Evolutionary conservation across 345 rosid species (phyloP), one percentile per base, ranked within the genome.

Genomic region (Brassica incana): DNA sequence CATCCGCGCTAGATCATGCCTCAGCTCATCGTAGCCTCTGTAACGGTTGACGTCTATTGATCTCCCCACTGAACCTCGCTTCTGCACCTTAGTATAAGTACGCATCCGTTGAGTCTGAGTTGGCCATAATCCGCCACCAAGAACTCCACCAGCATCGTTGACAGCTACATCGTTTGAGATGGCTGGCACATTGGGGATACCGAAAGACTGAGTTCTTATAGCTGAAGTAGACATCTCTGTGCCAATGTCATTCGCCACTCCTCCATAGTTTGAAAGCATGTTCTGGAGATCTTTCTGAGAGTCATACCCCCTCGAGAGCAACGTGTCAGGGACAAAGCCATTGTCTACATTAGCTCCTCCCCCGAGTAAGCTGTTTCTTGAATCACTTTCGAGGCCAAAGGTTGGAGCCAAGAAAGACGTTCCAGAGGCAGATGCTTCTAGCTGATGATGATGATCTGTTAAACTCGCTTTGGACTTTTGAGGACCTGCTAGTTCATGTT

Each of bases 41-140:
- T 88, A 92, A 29, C 98, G 92, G 43, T 90, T 92, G 58, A 95
- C 92, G 67, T 95, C 99, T 33, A 93, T 91, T 32, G 97, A 95
- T 86, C 99, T 90, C 82, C 99, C 98, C 0, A 92, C 98, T 25
- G 98, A 88, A 9, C 99, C 98, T 20, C 97, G 93, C 86, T 91
- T 95, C 86, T 93, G 97, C 69, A 93, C 97, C 99, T 95, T 95
- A 4, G 97, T 95, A 85, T 86, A 95, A 61, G 99, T 92, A 67
- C 97, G 88, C 95, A 92, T 91, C 1, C 95, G 89, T 63, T 90
- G 99, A 74, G 92, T 81, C 80, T 91, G 97, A 75, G 85, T 88
- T 33, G 88, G 84, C 99, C 97, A 95, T 48, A 87, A 69, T 67
- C 97, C 99, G n/a, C 90, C 88, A 80, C 88, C 88, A 69, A 92